Percentiles rank a stretch among this genome's conserved stretches.
phyloP scores from a whole-genome alignment of 2,329 filamentous ascomycete genomes.

The Phialemoniopsis sp. region DNA sequence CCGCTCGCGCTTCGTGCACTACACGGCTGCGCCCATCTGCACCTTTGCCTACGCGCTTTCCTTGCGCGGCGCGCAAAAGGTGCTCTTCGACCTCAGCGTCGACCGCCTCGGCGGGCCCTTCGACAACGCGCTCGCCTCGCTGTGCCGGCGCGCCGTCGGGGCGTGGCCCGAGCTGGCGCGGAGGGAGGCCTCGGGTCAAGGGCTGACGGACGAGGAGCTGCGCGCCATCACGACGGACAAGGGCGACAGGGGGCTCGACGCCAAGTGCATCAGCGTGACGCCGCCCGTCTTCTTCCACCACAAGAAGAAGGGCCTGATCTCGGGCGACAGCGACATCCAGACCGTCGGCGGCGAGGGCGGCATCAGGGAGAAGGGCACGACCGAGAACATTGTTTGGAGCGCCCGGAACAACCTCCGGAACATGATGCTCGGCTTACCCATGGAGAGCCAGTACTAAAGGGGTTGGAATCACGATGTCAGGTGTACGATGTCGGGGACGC shows the following conservation, averaged over 20 bases:
- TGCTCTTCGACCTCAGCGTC: slow-evolving; percentile 28
- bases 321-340: slow-evolving; percentile 25
- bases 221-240: background rate
- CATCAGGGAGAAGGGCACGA: slow-evolving; percentile 20
- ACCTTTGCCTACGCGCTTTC: slow-evolving; percentile 30
- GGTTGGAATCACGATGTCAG: background rate
- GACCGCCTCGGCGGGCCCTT: slow-evolving; percentile 22
- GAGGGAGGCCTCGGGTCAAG: background rate
- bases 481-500: background rate
- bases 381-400: slow-evolving; percentile 25
- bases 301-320: slow-evolving; percentile 17
- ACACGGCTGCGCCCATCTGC: slow-evolving; percentile 29
- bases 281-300: slow-evolving; percentile 29
- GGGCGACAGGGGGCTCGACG: slow-evolving; percentile 7
- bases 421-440: slow-evolving; percentile 16
- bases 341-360: slow-evolving; percentile 9
- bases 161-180: slow-evolving; percentile 10
- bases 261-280: slow-evolving; percentile 25
- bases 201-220: background rate
- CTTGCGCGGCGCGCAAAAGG: slow-evolving; percentile 22
- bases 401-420: slow-evolving; percentile 23
- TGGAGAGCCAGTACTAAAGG: slow-evolving; percentile 16
- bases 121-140: slow-evolving; percentile 29
- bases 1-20: slow-evolving; percentile 29
- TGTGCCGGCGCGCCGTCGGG: slow-evolving; percentile 23